Percentiles rank a stretch among this genome's conserved stretches.
These are phyloP conservation scores for Paracamarosporium sp. DNA, from an alignment of 2,329 filamentous ascomycete species.

Conservation along the genomic window DNA sequence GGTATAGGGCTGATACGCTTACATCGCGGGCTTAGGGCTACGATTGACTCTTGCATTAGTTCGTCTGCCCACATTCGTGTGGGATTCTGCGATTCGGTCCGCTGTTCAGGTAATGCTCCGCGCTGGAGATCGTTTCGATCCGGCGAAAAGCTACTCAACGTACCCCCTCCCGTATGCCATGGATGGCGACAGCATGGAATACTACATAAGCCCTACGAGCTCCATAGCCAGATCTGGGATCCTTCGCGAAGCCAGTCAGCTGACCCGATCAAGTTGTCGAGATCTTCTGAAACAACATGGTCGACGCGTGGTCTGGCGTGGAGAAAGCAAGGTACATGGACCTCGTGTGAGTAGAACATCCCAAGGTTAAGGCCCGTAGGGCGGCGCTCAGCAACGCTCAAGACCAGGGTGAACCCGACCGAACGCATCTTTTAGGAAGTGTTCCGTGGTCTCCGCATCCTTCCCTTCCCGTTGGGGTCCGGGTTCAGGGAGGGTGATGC, in stretches of 20 bases:
- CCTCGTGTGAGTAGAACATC: not conserved
- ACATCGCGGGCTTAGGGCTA: not conserved
- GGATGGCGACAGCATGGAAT: not conserved
- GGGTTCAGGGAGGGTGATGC: not conserved
- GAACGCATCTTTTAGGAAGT: conserved; percentile 13
- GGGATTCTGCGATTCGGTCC: not conserved
- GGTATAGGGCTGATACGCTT: conserved; percentile 2
- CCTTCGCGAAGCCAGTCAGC: conserved; percentile 9
- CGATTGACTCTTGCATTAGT: not conserved
- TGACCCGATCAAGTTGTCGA: conserved; percentile 1
- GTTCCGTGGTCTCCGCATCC: conserved; percentile 25
- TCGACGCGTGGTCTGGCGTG: not conserved
- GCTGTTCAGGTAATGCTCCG: not conserved
- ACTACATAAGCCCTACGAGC: not conserved
- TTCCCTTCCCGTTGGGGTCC: conserved; percentile 17
- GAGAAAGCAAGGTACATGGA: conserved; percentile 9
- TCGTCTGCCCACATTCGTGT: not conserved
- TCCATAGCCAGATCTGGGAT: not conserved
- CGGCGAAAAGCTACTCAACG: not conserved
- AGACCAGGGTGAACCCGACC: conserved; percentile 5
- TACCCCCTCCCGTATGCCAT: not conserved
- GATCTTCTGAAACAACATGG: conserved; percentile 9
- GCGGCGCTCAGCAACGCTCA: not conserved
- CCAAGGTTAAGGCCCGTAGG: not conserved
- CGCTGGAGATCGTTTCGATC: not conserved